phyloP scores from a whole-genome alignment of 2,329 filamentous ascomycete genomes.

The Colletotrichum gloeosporioides region DNA sequence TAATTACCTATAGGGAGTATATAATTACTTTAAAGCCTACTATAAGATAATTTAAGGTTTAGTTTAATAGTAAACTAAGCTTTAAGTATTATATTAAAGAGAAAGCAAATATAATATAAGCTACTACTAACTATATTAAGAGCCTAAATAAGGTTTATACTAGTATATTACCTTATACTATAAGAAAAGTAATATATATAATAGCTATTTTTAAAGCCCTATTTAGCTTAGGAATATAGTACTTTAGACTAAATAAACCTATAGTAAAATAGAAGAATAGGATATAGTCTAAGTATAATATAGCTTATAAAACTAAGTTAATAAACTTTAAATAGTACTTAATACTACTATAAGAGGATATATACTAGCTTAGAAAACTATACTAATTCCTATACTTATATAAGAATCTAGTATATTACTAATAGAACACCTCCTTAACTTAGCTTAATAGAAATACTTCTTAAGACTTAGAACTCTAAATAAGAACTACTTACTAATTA shows the following conservation, averaged over 20 bases:
- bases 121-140: not conserved
- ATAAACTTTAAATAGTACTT: no score
- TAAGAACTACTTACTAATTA: not conserved
- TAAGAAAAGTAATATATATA: no score
- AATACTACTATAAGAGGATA: no score
- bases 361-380: not conserved
- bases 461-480: not conserved
- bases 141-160: no score
- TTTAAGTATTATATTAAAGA: not conserved
- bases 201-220: not conserved
- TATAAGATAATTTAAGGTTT: not conserved
- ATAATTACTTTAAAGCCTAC: not conserved
- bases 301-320: no score
- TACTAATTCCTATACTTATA: not conserved
- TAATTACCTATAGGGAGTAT: not conserved
- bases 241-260: not conserved
- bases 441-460: not conserved
- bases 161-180: no score
- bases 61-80: not conserved
- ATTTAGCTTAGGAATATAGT: not conserved
- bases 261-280: not conserved
- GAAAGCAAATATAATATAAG: not conserved
- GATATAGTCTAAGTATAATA: no score
- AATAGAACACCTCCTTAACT: no score
- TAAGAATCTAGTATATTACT: no score